phyloP scores from a whole-genome alignment of 495 filamentous ascomycete species.

The Penicillium soppii region DNA sequence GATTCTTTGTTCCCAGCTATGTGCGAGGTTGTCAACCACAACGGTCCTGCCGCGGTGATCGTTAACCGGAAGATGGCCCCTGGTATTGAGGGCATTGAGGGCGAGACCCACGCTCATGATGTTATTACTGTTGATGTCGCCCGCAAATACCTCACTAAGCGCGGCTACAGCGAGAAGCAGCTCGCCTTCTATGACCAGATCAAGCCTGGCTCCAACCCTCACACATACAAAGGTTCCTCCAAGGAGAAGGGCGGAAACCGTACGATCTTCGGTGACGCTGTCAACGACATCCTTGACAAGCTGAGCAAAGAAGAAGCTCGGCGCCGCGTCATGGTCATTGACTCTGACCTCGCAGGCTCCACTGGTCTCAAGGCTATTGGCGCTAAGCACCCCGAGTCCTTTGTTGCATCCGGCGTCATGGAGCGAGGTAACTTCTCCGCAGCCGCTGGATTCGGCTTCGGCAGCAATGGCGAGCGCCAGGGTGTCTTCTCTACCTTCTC shows the following conservation, averaged over 20 bases:
- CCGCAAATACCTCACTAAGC: conserved; percentile 40
- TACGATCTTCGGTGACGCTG: conserved; percentile 39
- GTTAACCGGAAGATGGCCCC: conserved; percentile 37
- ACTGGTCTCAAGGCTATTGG: conserved; percentile 40
- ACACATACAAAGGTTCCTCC: conserved; percentile 31
- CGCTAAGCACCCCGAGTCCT: conserved; percentile 35
- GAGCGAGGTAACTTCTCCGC: conserved; percentile 44
- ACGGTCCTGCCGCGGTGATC: conserved; percentile 36
- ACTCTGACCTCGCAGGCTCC: conserved; percentile 41
- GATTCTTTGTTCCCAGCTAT: conserved; percentile 35
- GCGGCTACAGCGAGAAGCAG: conserved; percentile 33
- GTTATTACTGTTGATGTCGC: conserved; percentile 39
- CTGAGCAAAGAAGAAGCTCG: conserved; percentile 38
- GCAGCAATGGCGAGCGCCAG: conserved; percentile 38
- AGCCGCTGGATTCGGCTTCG: conserved; percentile 41
- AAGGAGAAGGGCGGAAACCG: conserved; percentile 39
- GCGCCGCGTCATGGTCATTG: conserved; percentile 44
- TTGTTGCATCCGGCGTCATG: conserved; percentile 39
- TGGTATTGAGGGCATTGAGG: conserved; percentile 37
- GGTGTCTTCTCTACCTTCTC: conserved; percentile 45
- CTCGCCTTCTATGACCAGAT: conserved; percentile 43
- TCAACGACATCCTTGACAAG: conserved; percentile 36
- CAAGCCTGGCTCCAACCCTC: conserved; percentile 35
- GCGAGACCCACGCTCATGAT: conserved; percentile 35
- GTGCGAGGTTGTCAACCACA: conserved; percentile 29